Evolutionary conservation across 208 protist species (phyloP).

Genomic region (Trypanosomatidae sp.): DNA sequence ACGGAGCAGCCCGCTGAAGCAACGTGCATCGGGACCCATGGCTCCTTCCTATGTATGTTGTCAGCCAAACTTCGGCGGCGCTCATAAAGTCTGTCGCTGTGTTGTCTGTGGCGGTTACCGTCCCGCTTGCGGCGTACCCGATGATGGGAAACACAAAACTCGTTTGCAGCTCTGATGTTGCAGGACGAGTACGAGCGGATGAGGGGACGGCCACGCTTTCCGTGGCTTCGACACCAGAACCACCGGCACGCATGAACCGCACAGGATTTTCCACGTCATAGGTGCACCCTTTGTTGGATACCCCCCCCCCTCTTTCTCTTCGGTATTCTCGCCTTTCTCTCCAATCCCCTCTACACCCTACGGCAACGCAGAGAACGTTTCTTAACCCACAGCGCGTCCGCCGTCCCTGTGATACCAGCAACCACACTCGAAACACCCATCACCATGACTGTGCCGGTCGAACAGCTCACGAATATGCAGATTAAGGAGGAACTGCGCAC

Average conservation of each 20-base stretch:
- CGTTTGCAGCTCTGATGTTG: neutral
- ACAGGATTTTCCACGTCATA: neutral
- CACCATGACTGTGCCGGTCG: constrained; percentile 30
- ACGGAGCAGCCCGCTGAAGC: neutral
- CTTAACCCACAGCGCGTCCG: neutral
- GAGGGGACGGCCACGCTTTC: neutral
- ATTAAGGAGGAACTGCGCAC: constrained; percentile 71
- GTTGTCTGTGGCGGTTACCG: neutral
- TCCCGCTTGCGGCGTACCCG: neutral
- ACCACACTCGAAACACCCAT: too few relatives aligned
- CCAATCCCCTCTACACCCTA: neutral
- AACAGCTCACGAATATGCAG: constrained; percentile 48
- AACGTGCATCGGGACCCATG: neutral
- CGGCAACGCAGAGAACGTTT: neutral
- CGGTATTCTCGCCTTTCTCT: neutral
- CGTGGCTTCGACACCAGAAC: neutral
- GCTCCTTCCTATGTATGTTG: neutral
- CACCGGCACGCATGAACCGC: neutral
- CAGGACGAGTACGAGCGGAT: neutral
- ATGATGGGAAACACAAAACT: neutral
- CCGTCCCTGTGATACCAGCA: neutral
- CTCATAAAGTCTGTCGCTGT: neutral
- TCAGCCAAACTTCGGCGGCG: neutral
- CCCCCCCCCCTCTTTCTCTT: neutral
- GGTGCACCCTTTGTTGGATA: too few relatives aligned